Evolutionary conservation across 1,284 basidiomycete genomes (phyloP).

Genomic region (Marasmius fiardii): DNA sequence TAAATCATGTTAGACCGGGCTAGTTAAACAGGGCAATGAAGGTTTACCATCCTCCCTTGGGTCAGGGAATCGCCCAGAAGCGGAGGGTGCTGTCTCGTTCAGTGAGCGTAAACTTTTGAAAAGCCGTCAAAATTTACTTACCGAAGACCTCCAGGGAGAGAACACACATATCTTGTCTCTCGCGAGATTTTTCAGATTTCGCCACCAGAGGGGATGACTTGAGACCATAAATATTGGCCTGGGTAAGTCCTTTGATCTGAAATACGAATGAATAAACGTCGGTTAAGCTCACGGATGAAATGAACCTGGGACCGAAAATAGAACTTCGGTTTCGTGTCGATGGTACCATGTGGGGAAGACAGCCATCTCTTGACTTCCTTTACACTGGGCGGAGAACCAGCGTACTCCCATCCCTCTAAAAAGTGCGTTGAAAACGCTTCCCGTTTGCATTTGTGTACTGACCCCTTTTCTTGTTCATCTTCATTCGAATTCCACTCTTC

Average conservation of each 20-base stretch:
- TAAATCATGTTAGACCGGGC: neutral
- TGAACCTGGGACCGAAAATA: conserved; percentile 51
- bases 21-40: neutral
- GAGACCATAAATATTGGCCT: conserved; percentile 65
- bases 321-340: conserved; percentile 14
- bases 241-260: conserved; percentile 80
- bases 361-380: conserved; percentile 55
- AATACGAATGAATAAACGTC: neutral
- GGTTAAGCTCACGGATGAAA: neutral
- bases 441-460: conserved; percentile 2
- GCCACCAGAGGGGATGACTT: conserved; percentile 49
- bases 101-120: neutral
- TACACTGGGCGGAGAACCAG: conserved; percentile 57
- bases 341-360: conserved; percentile 20
- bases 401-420: conserved; percentile 75
- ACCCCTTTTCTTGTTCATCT: neutral
- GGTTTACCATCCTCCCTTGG: conserved; percentile 54
- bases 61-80: conserved; percentile 65
- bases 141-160: conserved; percentile 86
- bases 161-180: conserved; percentile 77
- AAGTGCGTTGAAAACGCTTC: neutral
- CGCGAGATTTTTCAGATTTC: conserved; percentile 41
- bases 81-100: conserved; percentile 52
- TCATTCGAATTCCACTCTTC: conserved; percentile 46
- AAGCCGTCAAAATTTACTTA: conserved; percentile 32